A percentile compares a stretch with the other conserved stretches of the same genome.
Conservation (phyloP, 495 filamentous ascomycete species). For the Elaphomyces granulatus region DNA sequence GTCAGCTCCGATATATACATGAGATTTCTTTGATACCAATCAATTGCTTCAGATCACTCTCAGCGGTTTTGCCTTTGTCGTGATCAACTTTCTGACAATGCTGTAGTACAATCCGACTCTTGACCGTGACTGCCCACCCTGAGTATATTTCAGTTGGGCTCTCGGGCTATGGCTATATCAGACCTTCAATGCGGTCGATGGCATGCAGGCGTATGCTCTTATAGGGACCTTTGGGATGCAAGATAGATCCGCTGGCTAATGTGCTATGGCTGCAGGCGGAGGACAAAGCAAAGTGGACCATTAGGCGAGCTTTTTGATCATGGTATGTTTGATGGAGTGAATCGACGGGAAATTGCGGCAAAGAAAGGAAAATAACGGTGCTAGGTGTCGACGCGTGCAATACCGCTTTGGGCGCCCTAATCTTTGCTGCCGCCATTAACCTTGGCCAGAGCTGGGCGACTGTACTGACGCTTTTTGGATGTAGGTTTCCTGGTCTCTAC, state of each 20-base stretch:
- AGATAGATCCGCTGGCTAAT: slow-evolving; percentile 11
- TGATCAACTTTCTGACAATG: slow-evolving; percentile 82
- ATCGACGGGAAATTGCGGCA: too few relatives aligned
- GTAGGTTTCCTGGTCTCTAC: slow-evolving; percentile 40
- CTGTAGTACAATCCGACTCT: slow-evolving; percentile 94
- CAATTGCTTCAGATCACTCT: slow-evolving; percentile 89
- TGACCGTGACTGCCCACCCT: slow-evolving; percentile 81
- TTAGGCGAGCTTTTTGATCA: slow-evolving; percentile 96
- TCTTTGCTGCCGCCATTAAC: slow-evolving; percentile 85
- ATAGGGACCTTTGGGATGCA: slow-evolving; percentile 2
- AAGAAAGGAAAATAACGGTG: slow-evolving; percentile 1
- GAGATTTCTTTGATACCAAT: too few relatives aligned
- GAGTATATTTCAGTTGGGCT: slow-evolving; percentile 91
- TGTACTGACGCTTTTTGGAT: slow-evolving; percentile 68
- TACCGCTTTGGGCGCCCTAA: slow-evolving; percentile 80
- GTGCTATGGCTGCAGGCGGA: slow-evolving; percentile 37
- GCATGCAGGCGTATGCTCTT: slow-evolving; percentile 68
- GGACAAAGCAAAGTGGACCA: slow-evolving; percentile 84
- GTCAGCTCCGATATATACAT: neutral
- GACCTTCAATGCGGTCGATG: slow-evolving; percentile 96
- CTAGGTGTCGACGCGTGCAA: slow-evolving; percentile 85
- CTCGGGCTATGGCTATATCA: slow-evolving; percentile 89
- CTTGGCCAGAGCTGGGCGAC: slow-evolving; percentile 89
- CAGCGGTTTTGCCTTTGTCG: slow-evolving; percentile 79
- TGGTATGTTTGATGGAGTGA: slow-evolving; percentile 35